Evolutionary conservation across 495 filamentous ascomycete genomes (phyloP).

Genomic region (Aspergillus baeticus): DNA sequence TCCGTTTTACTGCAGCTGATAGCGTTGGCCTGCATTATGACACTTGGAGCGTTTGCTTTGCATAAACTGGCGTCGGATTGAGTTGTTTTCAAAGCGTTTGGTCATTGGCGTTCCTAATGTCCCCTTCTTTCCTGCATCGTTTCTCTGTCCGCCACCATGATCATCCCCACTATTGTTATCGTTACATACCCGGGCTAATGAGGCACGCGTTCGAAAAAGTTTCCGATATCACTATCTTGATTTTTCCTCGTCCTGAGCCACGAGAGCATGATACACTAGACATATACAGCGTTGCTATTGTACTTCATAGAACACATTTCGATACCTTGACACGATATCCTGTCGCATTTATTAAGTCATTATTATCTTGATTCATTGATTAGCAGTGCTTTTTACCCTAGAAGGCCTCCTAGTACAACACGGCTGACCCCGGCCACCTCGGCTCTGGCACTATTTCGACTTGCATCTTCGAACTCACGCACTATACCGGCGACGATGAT

Average conservation of each 20-base stretch:
- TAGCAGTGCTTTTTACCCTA: constrained; percentile 53
- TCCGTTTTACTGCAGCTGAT: not conserved
- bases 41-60: constrained; percentile 34
- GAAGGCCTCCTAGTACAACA: constrained; percentile 84
- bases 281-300: not conserved
- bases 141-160: constrained; percentile 3
- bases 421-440: constrained; percentile 83
- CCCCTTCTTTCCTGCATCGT: constrained; percentile 11
- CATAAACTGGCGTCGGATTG: constrained; percentile 32
- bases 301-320: constrained; percentile 1
- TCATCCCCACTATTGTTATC: constrained; percentile 15
- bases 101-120: constrained; percentile 28
- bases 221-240: constrained; percentile 10
- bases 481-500: constrained; percentile 81
- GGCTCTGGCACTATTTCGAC: constrained; percentile 66
- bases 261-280: constrained; percentile 7
- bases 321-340: not conserved
- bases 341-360: not conserved
- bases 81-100: constrained; percentile 29
- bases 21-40: constrained; percentile 4
- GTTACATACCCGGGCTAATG: constrained; percentile 16
- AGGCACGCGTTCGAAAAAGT: constrained; percentile 19
- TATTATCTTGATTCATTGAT: not conserved
- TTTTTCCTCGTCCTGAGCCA: not conserved
- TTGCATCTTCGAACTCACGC: constrained; percentile 90